Evolutionary conservation across 495 filamentous ascomycete genomes (phyloP).

Genomic region (Xylaria palmicola): DNA sequence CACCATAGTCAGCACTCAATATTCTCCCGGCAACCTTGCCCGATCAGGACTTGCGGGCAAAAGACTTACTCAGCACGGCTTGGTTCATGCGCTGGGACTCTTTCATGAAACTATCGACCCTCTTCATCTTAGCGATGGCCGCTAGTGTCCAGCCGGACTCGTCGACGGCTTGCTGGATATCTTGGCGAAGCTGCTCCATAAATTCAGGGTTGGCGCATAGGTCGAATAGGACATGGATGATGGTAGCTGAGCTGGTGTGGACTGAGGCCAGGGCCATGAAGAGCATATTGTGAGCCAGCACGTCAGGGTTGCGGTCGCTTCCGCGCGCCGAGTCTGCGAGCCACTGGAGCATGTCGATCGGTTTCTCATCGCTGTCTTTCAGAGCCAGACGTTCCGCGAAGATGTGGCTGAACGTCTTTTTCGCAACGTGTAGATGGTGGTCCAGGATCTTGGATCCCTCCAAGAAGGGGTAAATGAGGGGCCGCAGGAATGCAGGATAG

Average conservation of each 20-base stretch:
- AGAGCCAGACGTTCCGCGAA: conserved; percentile 28
- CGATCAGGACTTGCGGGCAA: no score
- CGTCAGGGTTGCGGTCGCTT: conserved; percentile 14
- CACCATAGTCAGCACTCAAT: conserved; percentile 2
- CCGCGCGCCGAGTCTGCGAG: conserved; percentile 15
- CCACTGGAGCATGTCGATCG: conserved; percentile 18
- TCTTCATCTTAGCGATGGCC: conserved; percentile 40
- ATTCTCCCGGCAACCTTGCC: no score
- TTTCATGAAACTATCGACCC: conserved; percentile 53
- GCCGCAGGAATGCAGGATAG: conserved; percentile 41
- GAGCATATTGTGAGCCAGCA: conserved; percentile 16
- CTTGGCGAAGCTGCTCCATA: conserved; percentile 50
- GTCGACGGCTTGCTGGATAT: conserved; percentile 32
- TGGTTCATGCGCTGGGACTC: conserved; percentile 43
- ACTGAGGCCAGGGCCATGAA: conserved; percentile 41
- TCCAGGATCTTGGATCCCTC: conserved; percentile 18
- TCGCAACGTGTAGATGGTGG: conserved; percentile 27
- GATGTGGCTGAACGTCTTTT: conserved; percentile 35
- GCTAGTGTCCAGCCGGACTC: conserved; percentile 24
- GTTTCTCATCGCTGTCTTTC: conserved; percentile 11
- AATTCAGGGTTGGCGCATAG: conserved; percentile 44
- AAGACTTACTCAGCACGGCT: conserved; percentile 18
- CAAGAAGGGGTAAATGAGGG: conserved; percentile 28
- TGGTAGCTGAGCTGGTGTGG: conserved; percentile 50
- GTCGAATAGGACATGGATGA: conserved; percentile 45